Percentiles rank a stretch among this genome's conserved stretches.
Evolutionary conservation across 306 rosid species (phyloP).

Genomic region (Vachellia pachyceras): DNA sequence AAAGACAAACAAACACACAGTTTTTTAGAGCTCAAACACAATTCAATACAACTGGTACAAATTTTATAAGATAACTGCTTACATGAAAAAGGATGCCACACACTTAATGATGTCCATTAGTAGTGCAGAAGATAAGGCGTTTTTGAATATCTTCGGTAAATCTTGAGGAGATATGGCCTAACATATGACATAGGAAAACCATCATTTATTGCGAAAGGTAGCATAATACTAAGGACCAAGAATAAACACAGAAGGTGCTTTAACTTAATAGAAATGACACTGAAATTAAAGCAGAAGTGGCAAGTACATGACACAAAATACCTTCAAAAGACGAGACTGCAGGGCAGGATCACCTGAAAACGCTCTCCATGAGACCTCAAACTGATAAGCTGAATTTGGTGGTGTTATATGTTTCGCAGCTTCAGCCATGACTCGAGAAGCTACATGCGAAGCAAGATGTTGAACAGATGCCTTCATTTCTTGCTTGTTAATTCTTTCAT

Average conservation of each 20-base stretch:
- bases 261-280: conserved; percentile 15
- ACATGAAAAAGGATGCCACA: conserved; percentile 78
- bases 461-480: conserved; percentile 65
- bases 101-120: conserved; percentile 84
- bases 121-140: conserved; percentile 74
- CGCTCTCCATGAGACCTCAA: conserved; percentile 89
- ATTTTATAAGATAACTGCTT: conserved; percentile 39
- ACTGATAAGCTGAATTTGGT: conserved; percentile 90
- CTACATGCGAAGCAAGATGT: conserved; percentile 84
- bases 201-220: conserved; percentile 24
- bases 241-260: conserved; percentile 22
- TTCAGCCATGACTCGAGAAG: conserved; percentile 72
- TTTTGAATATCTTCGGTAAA: conserved; percentile 82
- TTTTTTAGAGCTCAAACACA: conserved; percentile 26
- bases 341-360: conserved; percentile 68
- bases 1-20: not conserved
- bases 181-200: conserved; percentile 33
- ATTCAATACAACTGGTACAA: conserved; percentile 7
- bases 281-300: conserved; percentile 17
- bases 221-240: conserved; percentile 6
- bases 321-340: conserved; percentile 79
- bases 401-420: conserved; percentile 69
- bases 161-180: conserved; percentile 72
- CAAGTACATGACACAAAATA: conserved; percentile 33
- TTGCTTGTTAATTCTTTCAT: conserved; percentile 46